Evolutionary conservation across 441 rosid genomes (phyloP).

Genomic region (Theobroma grandiflorum): DNA sequence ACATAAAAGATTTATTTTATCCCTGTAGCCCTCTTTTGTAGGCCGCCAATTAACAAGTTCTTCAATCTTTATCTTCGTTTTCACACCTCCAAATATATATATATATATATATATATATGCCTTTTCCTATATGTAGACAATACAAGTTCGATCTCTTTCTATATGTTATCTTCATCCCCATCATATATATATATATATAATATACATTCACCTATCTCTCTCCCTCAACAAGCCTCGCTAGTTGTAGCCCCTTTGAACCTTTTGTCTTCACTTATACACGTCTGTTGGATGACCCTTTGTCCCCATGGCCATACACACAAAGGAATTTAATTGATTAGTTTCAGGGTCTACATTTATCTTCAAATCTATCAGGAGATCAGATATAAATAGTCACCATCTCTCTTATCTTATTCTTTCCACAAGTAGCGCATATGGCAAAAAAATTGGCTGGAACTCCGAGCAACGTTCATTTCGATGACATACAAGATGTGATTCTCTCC

Average conservation of each 20-base stretch:
- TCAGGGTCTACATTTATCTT: background rate
- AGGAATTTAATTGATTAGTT: background rate
- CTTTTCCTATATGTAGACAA: background rate
- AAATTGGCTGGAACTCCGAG: constrained; percentile 32
- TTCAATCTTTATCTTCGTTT: constrained; percentile 19
- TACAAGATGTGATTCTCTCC: constrained; percentile 81
- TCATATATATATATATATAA: background rate
- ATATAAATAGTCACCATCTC: too few species aligned
- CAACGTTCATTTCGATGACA: constrained; percentile 50
- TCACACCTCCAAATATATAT: background rate
- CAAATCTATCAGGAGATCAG: too few species aligned
- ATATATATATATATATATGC: background rate
- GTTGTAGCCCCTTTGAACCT: background rate
- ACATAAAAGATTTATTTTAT: constrained; percentile 6
- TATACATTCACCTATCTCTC: background rate
- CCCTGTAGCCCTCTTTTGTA: background rate
- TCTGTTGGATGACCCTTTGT: background rate
- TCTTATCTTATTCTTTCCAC: background rate
- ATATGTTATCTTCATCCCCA: background rate
- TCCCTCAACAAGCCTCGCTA: background rate
- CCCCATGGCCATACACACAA: background rate
- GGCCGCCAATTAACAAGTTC: constrained; percentile 14
- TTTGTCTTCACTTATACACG: background rate
- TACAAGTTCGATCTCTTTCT: background rate
- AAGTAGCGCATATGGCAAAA: background rate